Evolutionary conservation across 352 stramenopile species (phyloP), one percentile per base, ranked within the genome.

Genomic region (Phytophthora citricola): DNA sequence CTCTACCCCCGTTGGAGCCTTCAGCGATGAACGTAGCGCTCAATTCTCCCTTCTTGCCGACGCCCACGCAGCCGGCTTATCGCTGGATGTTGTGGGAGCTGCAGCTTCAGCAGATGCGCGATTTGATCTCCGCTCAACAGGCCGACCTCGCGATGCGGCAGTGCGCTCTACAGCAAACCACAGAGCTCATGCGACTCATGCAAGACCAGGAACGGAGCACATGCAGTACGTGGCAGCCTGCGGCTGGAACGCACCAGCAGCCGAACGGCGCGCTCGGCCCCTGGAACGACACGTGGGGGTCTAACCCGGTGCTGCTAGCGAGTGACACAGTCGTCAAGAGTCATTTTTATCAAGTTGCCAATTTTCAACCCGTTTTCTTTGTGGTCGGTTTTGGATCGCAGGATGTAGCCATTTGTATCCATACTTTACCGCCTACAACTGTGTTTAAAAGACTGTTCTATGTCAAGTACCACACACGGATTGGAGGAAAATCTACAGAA

Each of bases 401-500:
- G 45, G 31, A 17, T 22, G 32, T 56, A 32, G 31, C 24, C 24
- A 38, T 10, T 22, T 48, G 12, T 31, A 48, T 6, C 26, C 24
- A 34, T 59, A 50, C 5, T 29, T 47, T 50, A n/a, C 14, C 40
- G 1, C 22, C 10, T 27, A 53, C n/a, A 32, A 41, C 22, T 14
- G 54, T 69, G 5, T 20, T 32, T 8, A 26, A 68, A 58, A 51
- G 49, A 72, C 22, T 20, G n/a, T 22, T 8, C 5, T 14, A 40
- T 20, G 6, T 36, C 51, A 1, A 45, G 64, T 72, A 11, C 2
- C 12, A 1, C 27, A 72, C 64, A 63, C 24, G 5, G 58, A 62
- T 44, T 6, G 14, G 49, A 61, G 52, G 26, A 57, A 66, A 44
- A 73, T 69, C 58, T 63, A 73, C 38, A 53, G 65, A 73, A 50